These are phyloP conservation scores for Bauhinia variegata DNA, from an alignment of 306 rosid genomes.

Conservation along the genomic window DNA sequence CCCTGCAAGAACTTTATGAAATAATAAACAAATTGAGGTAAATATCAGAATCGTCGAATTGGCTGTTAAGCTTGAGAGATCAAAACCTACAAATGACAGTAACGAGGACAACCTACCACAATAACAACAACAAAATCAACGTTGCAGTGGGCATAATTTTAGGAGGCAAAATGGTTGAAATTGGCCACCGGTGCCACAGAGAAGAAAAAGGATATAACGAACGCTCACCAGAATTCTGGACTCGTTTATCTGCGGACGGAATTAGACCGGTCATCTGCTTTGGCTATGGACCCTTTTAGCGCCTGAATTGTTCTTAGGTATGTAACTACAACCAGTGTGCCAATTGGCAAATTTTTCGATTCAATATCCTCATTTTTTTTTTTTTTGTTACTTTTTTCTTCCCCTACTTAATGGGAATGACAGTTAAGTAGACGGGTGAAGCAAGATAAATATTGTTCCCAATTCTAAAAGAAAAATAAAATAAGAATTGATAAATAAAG, in stretches of 20 bases:
- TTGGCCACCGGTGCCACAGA: not conserved
- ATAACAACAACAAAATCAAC: too few relatives aligned
- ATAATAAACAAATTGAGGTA: not conserved
- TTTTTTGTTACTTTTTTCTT: too few relatives aligned
- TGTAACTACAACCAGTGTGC: not conserved
- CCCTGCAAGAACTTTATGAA: too few relatives aligned
- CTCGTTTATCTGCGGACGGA: conserved; percentile 19
- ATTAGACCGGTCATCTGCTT: conserved; percentile 28
- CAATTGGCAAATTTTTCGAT: not conserved
- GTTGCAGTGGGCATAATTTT: not conserved
- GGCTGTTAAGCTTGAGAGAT: not conserved
- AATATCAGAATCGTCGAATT: not conserved
- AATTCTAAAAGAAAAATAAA: too few relatives aligned
- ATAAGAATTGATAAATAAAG: too few relatives aligned
- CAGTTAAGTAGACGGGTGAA: too few relatives aligned
- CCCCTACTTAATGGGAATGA: too few relatives aligned
- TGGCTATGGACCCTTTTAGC: not conserved
- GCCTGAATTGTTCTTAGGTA: too few relatives aligned
- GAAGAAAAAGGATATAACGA: not conserved
- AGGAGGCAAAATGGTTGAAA: conserved; percentile 2
- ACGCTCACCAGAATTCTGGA: conserved; percentile 35
- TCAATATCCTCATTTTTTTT: too few relatives aligned
- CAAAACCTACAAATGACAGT: not conserved
- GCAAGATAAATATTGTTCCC: too few relatives aligned
- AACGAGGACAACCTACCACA: not conserved